Evolutionary conservation across 768 basidiomycete genomes (phyloP).

Genomic region (Serendipita vermifera): DNA sequence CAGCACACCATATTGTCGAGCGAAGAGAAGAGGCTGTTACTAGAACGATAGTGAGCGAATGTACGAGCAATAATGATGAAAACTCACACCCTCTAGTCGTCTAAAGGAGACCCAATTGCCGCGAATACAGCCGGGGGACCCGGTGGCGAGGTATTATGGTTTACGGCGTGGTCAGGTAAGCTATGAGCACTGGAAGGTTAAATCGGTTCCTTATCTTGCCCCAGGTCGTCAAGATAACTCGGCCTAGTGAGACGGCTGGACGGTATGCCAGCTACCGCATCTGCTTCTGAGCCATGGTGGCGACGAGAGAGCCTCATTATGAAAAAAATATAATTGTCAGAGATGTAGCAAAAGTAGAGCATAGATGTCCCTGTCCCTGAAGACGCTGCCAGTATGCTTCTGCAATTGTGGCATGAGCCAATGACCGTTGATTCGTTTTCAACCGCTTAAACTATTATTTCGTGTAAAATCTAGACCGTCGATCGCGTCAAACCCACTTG

Average conservation of each 20-base stretch:
- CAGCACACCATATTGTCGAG: conserved; percentile 74
- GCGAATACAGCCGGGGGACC: conserved; percentile 90
- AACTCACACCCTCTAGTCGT: conserved; percentile 42
- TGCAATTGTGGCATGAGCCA: no score
- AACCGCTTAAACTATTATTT: no score
- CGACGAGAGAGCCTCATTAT: no score
- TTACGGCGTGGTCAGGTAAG: conserved; percentile 65
- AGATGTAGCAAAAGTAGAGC: no score
- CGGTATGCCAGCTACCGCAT: conserved; percentile 87
- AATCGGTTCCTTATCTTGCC: not conserved
- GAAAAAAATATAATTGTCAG: no score
- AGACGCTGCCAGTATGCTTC: no score
- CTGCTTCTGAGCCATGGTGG: conserved; percentile 45
- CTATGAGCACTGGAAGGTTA: not conserved
- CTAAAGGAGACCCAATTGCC: conserved; percentile 96
- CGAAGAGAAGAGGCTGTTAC: conserved; percentile 74
- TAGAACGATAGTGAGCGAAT: conserved; percentile 80
- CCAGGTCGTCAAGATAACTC: conserved; percentile 89
- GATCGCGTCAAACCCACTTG: no score
- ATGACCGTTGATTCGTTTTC: no score
- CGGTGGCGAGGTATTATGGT: conserved; percentile 97
- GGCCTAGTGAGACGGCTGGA: conserved; percentile 93
- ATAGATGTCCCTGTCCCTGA: no score
- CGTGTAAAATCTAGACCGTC: no score
- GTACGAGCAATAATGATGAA: conserved; percentile 10